phyloP scores from a whole-genome alignment of 2,329 filamentous ascomycete species.

The Cladosporium sp. region DNA sequence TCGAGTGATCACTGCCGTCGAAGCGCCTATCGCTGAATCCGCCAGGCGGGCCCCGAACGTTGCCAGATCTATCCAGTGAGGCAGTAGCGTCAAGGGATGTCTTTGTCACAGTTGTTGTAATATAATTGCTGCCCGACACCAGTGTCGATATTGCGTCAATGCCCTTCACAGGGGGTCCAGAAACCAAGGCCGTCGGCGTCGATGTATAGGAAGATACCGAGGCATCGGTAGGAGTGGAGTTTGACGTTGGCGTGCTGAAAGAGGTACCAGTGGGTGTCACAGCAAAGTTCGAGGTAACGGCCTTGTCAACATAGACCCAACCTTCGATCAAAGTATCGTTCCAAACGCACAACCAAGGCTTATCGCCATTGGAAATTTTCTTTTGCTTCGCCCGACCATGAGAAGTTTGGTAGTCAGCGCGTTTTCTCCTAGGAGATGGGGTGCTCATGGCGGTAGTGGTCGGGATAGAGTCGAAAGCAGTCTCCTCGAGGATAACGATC shows the following conservation, averaged over 20 bases:
- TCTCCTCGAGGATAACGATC: slow-evolving; percentile 50
- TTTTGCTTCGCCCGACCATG: slow-evolving; percentile 33
- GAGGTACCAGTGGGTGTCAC: slow-evolving; percentile 11
- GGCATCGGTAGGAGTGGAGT: slow-evolving; percentile 2
- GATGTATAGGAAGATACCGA: slow-evolving; percentile 6
- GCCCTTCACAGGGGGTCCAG: slow-evolving; percentile 5
- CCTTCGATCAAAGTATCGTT: slow-evolving; percentile 62
- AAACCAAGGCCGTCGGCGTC: slow-evolving; percentile 11
- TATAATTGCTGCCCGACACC: slow-evolving; percentile 4
- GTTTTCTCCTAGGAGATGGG: not conserved
- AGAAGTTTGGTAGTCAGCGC: slow-evolving; percentile 14
- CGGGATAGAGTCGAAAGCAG: slow-evolving; percentile 27
- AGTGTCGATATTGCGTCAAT: not conserved
- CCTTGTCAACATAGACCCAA: slow-evolving; percentile 59
- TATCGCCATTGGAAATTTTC: slow-evolving; percentile 49
- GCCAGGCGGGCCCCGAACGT: not conserved
- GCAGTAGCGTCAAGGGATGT: slow-evolving; percentile 13
- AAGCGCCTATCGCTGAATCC: not conserved
- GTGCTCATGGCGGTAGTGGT: not conserved
- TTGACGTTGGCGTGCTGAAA: slow-evolving; percentile 8
- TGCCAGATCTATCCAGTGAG: slow-evolving; percentile 1
- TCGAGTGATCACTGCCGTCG: not conserved
- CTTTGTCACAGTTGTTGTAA: slow-evolving; percentile 14
- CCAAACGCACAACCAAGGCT: slow-evolving; percentile 67
- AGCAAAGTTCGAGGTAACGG: slow-evolving; percentile 32